Evolutionary conservation across 1,284 basidiomycete species (phyloP), one percentile per base, ranked within the genome.

Genomic region (Singerocomus rubriflavus): DNA sequence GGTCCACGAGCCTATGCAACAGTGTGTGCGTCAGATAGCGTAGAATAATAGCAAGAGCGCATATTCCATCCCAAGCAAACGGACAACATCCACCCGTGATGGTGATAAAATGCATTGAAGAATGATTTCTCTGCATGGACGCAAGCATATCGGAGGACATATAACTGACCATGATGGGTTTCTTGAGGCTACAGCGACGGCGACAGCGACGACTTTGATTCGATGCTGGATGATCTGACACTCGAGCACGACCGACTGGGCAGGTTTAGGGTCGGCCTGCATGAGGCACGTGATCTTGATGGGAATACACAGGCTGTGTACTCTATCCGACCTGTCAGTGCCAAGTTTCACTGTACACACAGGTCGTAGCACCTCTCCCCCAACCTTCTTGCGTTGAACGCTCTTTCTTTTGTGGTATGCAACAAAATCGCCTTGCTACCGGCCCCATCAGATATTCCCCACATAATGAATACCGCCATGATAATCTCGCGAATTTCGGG

Each of bases 1-100:
- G 96, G 96, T 87, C 96, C 96, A 76, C 95, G 88, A 71, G 84
- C 92, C 92, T 93, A 63, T n/a, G 46, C 48, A 59, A 60, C 38
- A 57, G 52, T 47, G 31, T 56, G 51, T 5, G 40, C 14, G 44
- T 68, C 32, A 70, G 56, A 42, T 47, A 30, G 10, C 14, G 25
- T 36, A 42, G 25, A 46, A 38, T 3, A 21, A 44, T 44, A 29
- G 35, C 32, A n/a, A 31, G 25, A 41, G 26, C 9, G 34, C 10
- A 38, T 61, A 46, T 51, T 53, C 31, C 63, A 65, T 69, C 68
- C 49, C 48, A 47, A 46, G 36, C 25, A 32, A 25, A 42, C 12
- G 30, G 17, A 27, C 32, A 35, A 34, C 62, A 67, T 70, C 67
- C 65, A 65, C 25, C 62, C 53, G 52, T 53, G 35, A 41, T 49